Evolutionary conservation across 352 stramenopile species (phyloP), one percentile per base, ranked within the genome.

Genomic region (Phytophthora melonis): DNA sequence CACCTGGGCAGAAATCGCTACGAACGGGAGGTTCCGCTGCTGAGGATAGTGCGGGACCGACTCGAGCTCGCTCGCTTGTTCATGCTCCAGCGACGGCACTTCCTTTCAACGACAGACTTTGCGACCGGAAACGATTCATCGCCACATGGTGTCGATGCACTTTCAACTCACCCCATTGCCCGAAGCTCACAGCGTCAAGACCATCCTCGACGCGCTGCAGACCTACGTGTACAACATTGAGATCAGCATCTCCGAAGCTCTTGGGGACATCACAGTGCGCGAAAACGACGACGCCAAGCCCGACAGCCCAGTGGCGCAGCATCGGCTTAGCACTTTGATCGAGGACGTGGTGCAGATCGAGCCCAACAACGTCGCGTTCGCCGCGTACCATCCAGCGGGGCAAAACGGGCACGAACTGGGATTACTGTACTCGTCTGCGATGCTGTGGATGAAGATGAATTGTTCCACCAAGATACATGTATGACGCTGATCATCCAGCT

Each of bases 231-330:
- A 56, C 50, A 79, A 79, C 63, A 55, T 77, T 0, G 75, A 85
- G 60, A 79, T 77, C 62, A 70, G 27, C 36, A 53, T 82, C 1
- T 77, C 67, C 25, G 75, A 81, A 32, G 59, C 53, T 3, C 58
- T 83, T 13, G 73, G 72, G 21, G 23, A 70, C 54, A 68, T 81
- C 50, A 81, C 66, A 5, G 68, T 81, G 41, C 72, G 75, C 14
- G 55, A 61, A n/a, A 45, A 61, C 8, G 30, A 61, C 11, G 53
- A 59, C 27, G 14, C 19, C 7, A 39, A 59, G 53, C 25, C 14
- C 3, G 18, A 16, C 10, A 36, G 23, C 16, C 25, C 53, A 0
- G 53, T 59, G 11, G 53, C 27, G 5, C 53, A 59, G 27, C 53
- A 47, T 16, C 27, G 27, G 5, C 53, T 59, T 19, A 11, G 10